These are phyloP conservation scores for Akanthomyces dipterigenus DNA, from an alignment of 2,329 filamentous ascomycete genomes.

Conservation along the genomic window DNA sequence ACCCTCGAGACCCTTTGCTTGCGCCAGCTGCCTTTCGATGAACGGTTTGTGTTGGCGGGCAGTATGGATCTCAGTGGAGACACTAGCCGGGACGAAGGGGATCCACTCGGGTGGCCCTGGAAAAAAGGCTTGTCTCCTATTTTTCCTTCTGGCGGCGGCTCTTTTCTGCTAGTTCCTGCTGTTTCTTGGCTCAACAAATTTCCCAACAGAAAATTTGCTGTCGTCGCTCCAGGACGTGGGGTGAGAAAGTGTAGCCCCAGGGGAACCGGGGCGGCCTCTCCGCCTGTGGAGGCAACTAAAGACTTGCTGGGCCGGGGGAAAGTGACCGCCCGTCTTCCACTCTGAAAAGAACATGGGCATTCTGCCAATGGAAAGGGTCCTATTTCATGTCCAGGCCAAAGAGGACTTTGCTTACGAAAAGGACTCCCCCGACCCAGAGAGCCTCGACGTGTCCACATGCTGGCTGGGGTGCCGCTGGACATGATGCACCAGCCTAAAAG, in stretches of 20 bases:
- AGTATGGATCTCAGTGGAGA: too few species aligned
- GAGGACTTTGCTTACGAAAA: too few species aligned
- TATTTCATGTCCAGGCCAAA: neutral
- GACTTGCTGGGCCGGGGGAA: neutral
- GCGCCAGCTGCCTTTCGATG: too few species aligned
- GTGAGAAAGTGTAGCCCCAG: neutral
- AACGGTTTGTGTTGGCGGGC: neutral
- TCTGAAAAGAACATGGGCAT: neutral
- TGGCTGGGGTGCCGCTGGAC: neutral
- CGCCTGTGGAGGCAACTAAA: neutral
- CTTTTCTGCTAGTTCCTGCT: conserved; percentile 15
- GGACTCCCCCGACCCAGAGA: neutral
- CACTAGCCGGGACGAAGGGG: too few species aligned
- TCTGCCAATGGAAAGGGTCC: neutral
- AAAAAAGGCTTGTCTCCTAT: neutral
- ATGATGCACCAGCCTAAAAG: too few species aligned
- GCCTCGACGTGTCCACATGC: neutral
- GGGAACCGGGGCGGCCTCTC: neutral
- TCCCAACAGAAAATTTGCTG: conserved; percentile 27
- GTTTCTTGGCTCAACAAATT: conserved; percentile 29
- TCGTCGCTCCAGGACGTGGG: neutral
- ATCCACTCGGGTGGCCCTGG: too few species aligned
- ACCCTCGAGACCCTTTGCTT: too few species aligned
- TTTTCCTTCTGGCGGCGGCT: conserved; percentile 9
- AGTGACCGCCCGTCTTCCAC: neutral